Evolutionary conservation across 2,329 filamentous ascomycete species (phyloP), one percentile per base, ranked within the genome.

Genomic region (Arthrobotrys conoides): DNA sequence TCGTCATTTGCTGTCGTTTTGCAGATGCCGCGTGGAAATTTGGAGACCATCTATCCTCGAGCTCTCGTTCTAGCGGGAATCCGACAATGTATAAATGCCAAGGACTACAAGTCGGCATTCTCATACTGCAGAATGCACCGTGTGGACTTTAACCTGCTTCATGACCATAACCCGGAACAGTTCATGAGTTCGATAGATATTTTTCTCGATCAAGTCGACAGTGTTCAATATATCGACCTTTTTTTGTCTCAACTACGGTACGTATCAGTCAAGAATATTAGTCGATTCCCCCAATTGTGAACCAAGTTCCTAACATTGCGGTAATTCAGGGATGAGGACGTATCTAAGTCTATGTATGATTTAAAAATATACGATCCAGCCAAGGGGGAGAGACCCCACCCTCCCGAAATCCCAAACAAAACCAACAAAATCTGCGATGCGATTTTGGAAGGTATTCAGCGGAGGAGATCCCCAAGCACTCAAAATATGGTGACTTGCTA

Each of bases 71-170:
- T 99, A 61, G 93, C 94, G 1, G 94, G 94, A 27, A 96, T 99
- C 71, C 90, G 96, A 59, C 89, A 89, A 63, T 90, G 92, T 65
- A 93, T 99, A 65, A 91, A 94, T 68, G 87, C 89, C 36, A 92
- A 92, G 83, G 90, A 96, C 82, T 99, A 97, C 83, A 89, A 88
- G 61, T 90, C 89, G 65, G 96, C 96, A 0, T 99, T 97, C 83
- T 87, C 92, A 22, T 91, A 93, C 80, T 98, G 96, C 83, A 90
- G 96, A 64, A 95, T 91, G 22, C 96, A 99, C 83, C 90, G 96
- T 81, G 96, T 99, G 0, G 96, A 99, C 83, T 94, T 98, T 92
- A 99, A 99, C 83, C 95, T 99, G 79, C 87, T 99, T 1, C 95
- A 97, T 83, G 96, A 99, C 83, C 93, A 98, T 84, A 90, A 90